Evolutionary conservation across 768 basidiomycete species (phyloP), one percentile per base, ranked within the genome.

Genomic region (Mycena vulgaris): DNA sequence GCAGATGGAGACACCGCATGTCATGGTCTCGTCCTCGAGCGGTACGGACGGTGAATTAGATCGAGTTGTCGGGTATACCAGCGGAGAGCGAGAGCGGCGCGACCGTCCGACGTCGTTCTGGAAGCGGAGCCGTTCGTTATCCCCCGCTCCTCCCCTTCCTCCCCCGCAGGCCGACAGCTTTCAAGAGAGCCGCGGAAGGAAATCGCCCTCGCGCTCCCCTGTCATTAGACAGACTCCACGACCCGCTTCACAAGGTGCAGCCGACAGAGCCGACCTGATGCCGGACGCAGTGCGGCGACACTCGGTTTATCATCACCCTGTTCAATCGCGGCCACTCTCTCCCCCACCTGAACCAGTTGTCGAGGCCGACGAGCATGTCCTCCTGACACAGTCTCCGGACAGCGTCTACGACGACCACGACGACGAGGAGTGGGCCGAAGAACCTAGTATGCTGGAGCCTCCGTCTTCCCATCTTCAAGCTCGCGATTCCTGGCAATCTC

Each of bases 271-370:
- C 28, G 56, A 60, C 33, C 27, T 48, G n/a, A 65, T 78, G 21
- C 79, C 81, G 27, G 66, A 70, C 10, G 76, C 77, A 2, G 58
- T 78, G 37, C 75, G 73, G 33, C 76, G 78, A 25, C 78, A 79
- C 56, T 81, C 80, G 6, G 77, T 78, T 21, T 81, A 81, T 42
- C 72, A 81, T 48, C 72, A 70, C 33, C 33, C 75, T 42, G 28
- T 69, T 31, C 69, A 66, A 27, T 56, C 74, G 28, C 27, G 31
- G 16, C 68, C 68, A 16, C 33, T n/a, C 17, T 66, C 28, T 55
- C 57, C 48, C 19, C 33, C 31, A 28, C 40, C 53, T 58, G 23
- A 48, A 49, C 51, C 21, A 49, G 35, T 14, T 49, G 62, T 45
- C 30, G 25, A 58, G 13, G 58, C 42, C 21, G 55, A 66, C 13